A percentile compares a stretch with the other conserved stretches of the same genome.
Conservation (phyloP, 75 land plant species). For the Adiantum capillusveneris region DNA sequence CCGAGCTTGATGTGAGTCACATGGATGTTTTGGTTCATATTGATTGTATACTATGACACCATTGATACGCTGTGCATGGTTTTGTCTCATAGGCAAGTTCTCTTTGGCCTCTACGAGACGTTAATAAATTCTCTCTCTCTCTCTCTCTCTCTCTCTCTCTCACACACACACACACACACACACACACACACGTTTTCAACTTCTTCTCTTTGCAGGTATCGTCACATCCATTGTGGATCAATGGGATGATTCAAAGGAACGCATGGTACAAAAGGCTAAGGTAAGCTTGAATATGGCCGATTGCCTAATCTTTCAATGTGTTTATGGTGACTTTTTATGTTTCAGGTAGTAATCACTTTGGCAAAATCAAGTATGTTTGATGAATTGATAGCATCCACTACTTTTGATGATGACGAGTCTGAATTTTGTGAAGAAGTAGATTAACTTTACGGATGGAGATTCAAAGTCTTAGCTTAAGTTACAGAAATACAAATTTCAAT, state of each 20-base stretch:
- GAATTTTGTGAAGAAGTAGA: constrained; percentile 22
- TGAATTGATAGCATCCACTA: constrained; percentile 59
- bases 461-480: too few species aligned
- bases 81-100: too few species aligned
- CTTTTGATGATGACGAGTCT: constrained; percentile 49
- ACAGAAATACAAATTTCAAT: too few species aligned
- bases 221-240: constrained; percentile 70
- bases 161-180: too few species aligned
- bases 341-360: constrained; percentile 62
- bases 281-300: constrained; percentile 14
- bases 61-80: too few species aligned
- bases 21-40: neutral
- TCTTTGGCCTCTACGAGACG: too few species aligned
- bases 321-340: neutral
- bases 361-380: constrained; percentile 70
- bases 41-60: neutral
- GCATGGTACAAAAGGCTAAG: constrained; percentile 74
- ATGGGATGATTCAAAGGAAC: constrained; percentile 58
- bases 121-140: too few species aligned
- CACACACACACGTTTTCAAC: too few species aligned
- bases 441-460: too few species aligned
- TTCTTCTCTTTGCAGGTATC: constrained; percentile 37
- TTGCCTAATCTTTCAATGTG: neutral
- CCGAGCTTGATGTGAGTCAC: neutral
- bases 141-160: constrained; percentile 14